Evolutionary conservation across 129 eudicot species (phyloP).

Genomic region (Logfia minima): DNA sequence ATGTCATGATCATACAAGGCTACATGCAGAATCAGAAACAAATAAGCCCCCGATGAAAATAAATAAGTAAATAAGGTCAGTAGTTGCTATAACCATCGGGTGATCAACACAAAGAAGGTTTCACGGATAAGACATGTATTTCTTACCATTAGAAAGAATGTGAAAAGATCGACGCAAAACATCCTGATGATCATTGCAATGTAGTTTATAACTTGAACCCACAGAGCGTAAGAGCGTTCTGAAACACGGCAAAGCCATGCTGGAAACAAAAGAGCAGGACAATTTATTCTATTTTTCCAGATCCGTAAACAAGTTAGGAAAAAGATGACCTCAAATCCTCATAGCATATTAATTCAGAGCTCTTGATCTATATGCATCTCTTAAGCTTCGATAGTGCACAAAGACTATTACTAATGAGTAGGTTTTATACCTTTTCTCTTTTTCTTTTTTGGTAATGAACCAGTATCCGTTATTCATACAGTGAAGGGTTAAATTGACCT

Average conservation of each 20-base stretch:
- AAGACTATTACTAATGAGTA: not conserved
- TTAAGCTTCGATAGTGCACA: not conserved
- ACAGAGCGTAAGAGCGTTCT: slow-evolving; percentile 24
- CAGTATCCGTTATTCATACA: not conserved
- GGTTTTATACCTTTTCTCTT: too few species aligned
- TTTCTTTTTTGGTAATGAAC: too few species aligned
- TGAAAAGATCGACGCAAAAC: slow-evolving; percentile 19
- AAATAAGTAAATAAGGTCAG: not conserved
- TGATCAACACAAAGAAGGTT: not conserved
- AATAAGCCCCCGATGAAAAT: not conserved
- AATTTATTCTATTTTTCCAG: not conserved
- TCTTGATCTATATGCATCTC: too few species aligned
- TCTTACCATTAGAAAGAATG: slow-evolving; percentile 27
- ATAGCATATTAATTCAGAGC: not conserved
- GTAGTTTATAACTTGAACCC: slow-evolving; percentile 23
- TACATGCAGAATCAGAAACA: not conserved
- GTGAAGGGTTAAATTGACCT: too few species aligned
- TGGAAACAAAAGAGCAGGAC: not conserved
- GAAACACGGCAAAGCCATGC: slow-evolving; percentile 35
- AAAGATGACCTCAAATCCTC: not conserved
- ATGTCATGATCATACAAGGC: slow-evolving; percentile 28
- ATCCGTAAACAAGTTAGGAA: slow-evolving; percentile 14
- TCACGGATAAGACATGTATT: not conserved
- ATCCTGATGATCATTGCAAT: slow-evolving; percentile 22
- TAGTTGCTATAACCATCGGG: not conserved